Percentiles rank a stretch among this genome's conserved stretches.
phyloP scores from a whole-genome alignment of 2,329 filamentous ascomycete genomes.

The Cercospora nicotianae region DNA sequence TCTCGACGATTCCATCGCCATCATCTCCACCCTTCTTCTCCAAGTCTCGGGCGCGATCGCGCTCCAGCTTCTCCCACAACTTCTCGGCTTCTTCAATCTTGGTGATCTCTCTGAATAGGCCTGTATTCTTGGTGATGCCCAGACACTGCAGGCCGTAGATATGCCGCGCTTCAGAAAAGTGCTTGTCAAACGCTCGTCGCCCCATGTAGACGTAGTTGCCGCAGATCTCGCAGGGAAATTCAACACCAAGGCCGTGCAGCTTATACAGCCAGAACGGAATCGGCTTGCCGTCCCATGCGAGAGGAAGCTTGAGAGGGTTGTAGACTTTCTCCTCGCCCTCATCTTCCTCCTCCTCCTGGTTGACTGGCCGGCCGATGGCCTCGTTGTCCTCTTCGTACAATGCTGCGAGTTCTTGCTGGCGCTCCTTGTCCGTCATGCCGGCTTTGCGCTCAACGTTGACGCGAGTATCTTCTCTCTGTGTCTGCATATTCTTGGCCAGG shows the following conservation, averaged over 20 bases:
- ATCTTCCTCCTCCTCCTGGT: conserved; percentile 64
- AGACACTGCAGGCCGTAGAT: conserved; percentile 92
- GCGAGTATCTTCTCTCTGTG: conserved; percentile 82
- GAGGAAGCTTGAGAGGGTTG: conserved; percentile 91
- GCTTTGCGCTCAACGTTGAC: conserved; percentile 95
- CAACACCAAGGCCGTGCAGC: conserved; percentile 88
- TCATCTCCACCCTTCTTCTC: conserved; percentile 55
- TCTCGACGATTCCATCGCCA: conserved; percentile 81
- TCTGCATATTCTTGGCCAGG: conserved; percentile 77
- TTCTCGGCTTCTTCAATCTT: conserved; percentile 83
- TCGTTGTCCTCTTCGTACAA: conserved; percentile 67
- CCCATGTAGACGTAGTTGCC: conserved; percentile 99
- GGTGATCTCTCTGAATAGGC: conserved; percentile 88
- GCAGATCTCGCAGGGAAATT: conserved; percentile 94
- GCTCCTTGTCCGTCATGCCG: conserved; percentile 95
- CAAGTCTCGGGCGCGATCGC: conserved; percentile 76
- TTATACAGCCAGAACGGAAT: conserved; percentile 99
- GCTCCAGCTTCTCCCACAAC: conserved; percentile 90
- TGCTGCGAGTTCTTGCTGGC: conserved; percentile 89
- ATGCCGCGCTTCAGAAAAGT: conserved; percentile 92
- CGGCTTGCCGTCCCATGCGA: conserved; percentile 98
- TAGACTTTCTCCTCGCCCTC: conserved; percentile 78
- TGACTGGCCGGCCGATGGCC: conserved; percentile 45
- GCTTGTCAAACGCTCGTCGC: conserved; percentile 92
- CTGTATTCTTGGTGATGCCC: conserved; percentile 82